These are phyloP conservation scores for Spizellomyces sp. DNA, from an alignment of 192 early-diverging fungal species.

Conservation along the genomic window DNA sequence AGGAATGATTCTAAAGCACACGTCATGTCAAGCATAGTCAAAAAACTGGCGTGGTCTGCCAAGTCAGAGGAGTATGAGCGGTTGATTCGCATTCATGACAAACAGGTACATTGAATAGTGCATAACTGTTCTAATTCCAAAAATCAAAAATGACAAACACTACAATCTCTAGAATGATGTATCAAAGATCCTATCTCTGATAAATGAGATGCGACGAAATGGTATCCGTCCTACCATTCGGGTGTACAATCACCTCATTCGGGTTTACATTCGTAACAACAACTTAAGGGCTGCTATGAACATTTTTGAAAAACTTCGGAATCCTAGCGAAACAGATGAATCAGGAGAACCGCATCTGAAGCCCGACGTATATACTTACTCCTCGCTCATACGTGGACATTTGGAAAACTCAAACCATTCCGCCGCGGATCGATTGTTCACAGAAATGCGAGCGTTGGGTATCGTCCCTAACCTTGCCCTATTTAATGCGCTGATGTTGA, in stretches of 20 bases:
- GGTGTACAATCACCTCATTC: constrained; percentile 21
- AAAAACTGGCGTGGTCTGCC: too few relatives aligned
- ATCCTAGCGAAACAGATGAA: too few relatives aligned
- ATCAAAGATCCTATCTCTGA: constrained; percentile 1
- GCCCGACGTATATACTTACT: constrained; percentile 17
- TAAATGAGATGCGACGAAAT: constrained; percentile 13
- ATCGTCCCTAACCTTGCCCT: constrained; percentile 9
- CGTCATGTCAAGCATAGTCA: constrained; percentile 17
- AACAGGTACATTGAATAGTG: not conserved
- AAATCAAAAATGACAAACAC: too few relatives aligned
- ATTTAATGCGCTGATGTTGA: constrained; percentile 19
- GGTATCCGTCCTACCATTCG: not conserved
- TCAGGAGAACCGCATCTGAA: not conserved
- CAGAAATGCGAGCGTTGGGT: constrained; percentile 16
- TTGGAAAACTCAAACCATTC: not conserved
- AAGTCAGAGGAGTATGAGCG: constrained; percentile 15
- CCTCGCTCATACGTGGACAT: constrained; percentile 19
- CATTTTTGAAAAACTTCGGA: constrained; percentile 15
- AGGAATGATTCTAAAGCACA: constrained; percentile 6
- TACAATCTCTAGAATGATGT: constrained; percentile 6
- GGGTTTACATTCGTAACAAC: constrained; percentile 20
- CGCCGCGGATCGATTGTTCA: constrained; percentile 13
- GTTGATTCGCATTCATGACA: constrained; percentile 7
- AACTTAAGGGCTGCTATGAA: constrained; percentile 7
- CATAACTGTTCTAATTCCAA: too few relatives aligned